Base-by-base conservation (phyloP, 2,329 filamentous ascomycete genomes). In the Cytospora mali region DNA sequence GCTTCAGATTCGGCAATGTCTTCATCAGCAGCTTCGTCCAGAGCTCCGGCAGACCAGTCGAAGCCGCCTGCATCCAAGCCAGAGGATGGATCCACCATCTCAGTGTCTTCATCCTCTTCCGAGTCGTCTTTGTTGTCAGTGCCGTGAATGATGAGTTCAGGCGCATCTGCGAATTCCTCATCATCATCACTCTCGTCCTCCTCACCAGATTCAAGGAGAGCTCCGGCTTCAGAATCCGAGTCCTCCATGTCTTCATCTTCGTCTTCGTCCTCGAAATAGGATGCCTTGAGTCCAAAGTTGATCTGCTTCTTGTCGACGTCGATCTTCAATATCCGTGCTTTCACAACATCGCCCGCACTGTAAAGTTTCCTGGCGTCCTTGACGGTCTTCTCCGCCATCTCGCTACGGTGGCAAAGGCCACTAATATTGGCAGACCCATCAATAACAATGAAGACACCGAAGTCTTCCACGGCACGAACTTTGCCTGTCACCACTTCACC, bases 401-500 rank as follows among this genome's bases (percentile, higher is more conserved):
- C 89, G 67, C 88, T 94, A 66, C 91, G 87, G 75, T 99, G 95
- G 74, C 94, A 98, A 11, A 99, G 83, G 66, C 95, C 95, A 69
- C 94, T 96, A 66, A 99, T 87, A 69, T 96, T 96, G 61, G 86
- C 83, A 5, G 93, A 96, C 64, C 90, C 88, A 74, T 97, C 92
- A 23, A 99, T 81, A 50, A 96, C 86, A 69, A 99, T 90, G 74
- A 99, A 99, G 6, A 94, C 94, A 67, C 95, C 95, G 73, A 93
- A 99, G 33, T 97, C 91, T 71, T 96, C 92, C 2, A 98, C 93
- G 76, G 96, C 97, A 70, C 93, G 89, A 61, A 99, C 87, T 72
- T 92, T 96, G 55, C 93, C 95, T 14, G 91, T 96, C 35, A 99
- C 84, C 33, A 93, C 79, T 75, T 96, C 91, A 7, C 93, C 93